Evolutionary conservation across 129 eudicot species (phyloP).

Genomic region (Flaveria trinervia): DNA sequence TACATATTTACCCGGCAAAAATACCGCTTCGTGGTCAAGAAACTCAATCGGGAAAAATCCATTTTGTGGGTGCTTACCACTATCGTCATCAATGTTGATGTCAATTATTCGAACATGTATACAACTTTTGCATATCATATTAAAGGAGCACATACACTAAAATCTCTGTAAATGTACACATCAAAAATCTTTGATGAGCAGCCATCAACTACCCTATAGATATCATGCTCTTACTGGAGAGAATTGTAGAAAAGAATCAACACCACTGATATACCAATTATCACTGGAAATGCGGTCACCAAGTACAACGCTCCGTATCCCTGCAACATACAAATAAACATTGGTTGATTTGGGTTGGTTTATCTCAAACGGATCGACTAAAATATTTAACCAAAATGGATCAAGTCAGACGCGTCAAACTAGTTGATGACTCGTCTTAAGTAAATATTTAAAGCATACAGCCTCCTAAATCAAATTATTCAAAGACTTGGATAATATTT

Average conservation of each 20-base stretch:
- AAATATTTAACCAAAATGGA: too few relatives aligned
- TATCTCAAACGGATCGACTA: background rate
- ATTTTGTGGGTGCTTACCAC: too few relatives aligned
- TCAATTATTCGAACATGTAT: background rate
- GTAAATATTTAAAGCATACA: background rate
- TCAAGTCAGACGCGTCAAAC: too few relatives aligned
- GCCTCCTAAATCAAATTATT: background rate
- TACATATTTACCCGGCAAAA: too few relatives aligned
- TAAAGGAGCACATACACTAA: background rate
- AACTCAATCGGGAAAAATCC: too few relatives aligned
- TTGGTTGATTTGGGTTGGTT: background rate
- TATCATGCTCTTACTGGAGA: constrained; percentile 53
- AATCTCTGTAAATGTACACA: constrained; percentile 21
- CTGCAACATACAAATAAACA: constrained; percentile 43
- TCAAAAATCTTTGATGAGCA: constrained; percentile 21
- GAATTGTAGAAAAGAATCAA: constrained; percentile 89
- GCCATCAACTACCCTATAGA: constrained; percentile 30
- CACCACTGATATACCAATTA: constrained; percentile 89
- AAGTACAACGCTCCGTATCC: constrained; percentile 91
- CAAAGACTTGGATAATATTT: background rate
- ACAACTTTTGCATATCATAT: constrained; percentile 11
- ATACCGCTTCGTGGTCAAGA: too few relatives aligned
- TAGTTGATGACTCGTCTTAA: background rate
- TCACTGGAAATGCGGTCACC: constrained; percentile 85
- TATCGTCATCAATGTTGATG: background rate